A percentile compares a stretch with the other conserved stretches of the same genome.
Conservation (phyloP, 257 asterid genomes). For the Scutellaria galericulata region DNA sequence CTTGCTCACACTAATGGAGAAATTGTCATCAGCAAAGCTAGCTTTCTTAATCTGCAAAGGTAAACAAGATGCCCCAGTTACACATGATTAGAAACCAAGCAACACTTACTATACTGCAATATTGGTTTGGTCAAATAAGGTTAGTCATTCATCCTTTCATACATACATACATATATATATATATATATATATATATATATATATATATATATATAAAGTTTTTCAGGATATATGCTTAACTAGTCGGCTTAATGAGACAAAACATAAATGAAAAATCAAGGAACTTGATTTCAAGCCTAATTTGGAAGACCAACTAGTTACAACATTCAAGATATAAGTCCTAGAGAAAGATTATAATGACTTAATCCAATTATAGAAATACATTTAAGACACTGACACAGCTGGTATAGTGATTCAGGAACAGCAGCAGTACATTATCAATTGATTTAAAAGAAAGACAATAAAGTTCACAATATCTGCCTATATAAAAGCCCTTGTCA, state of each 20-base stretch:
- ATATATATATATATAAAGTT: neutral
- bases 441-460: neutral
- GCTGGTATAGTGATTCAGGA: constrained; percentile 10
- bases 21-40: constrained; percentile 78
- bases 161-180: neutral
- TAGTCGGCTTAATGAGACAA: neutral
- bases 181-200: neutral
- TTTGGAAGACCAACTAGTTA: neutral
- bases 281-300: neutral
- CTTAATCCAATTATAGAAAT: neutral
- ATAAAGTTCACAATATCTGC: constrained; percentile 6
- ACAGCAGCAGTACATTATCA: neutral
- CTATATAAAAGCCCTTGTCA: constrained; percentile 9
- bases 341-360: neutral
- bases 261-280: neutral
- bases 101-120: neutral
- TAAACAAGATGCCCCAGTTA: constrained; percentile 34
- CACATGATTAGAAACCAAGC: constrained; percentile 26
- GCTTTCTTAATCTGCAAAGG: constrained; percentile 85
- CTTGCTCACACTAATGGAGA: constrained; percentile 91
- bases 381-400: neutral
- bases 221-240: neutral
- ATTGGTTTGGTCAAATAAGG: neutral
- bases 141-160: neutral
- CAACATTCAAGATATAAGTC: neutral